Conservation (phyloP, 495 filamentous ascomycete genomes). For the Rostrohypoxylon terebratum region DNA sequence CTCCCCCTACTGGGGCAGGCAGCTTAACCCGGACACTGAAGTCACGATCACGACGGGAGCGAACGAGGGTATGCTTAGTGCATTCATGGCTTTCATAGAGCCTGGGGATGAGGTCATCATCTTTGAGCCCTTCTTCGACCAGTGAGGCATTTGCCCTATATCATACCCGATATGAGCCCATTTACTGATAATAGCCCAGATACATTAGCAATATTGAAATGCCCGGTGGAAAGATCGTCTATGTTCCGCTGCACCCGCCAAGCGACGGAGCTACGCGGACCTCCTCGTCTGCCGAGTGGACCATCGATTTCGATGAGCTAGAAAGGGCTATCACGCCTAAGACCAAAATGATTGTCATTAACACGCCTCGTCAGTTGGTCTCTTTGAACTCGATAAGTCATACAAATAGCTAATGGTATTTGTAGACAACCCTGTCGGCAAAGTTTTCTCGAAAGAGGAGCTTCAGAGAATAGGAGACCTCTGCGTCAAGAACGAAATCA, state of each 20-base stretch:
- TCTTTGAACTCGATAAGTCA: not conserved
- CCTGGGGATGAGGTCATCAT: slow-evolving; percentile 95
- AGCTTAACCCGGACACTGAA: slow-evolving; percentile 87
- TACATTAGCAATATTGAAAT: slow-evolving; percentile 98
- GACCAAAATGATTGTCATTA: slow-evolving; percentile 95
- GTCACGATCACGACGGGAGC: slow-evolving; percentile 96
- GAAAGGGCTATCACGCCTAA: slow-evolving; percentile 83
- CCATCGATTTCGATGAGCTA: slow-evolving; percentile 83
- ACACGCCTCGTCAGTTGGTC: slow-evolving; percentile 64
- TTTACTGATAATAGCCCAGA: slow-evolving; percentile 51
- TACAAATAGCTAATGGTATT: slow-evolving; percentile 33
- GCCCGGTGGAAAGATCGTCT: slow-evolving; percentile 93
- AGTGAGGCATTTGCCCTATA: slow-evolving; percentile 65
- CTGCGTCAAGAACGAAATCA: slow-evolving; percentile 92
- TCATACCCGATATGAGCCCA: not conserved
- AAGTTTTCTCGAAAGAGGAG: slow-evolving; percentile 87
- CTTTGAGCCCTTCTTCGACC: slow-evolving; percentile 99
- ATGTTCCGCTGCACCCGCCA: slow-evolving; percentile 94
- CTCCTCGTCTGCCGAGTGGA: slow-evolving; percentile 88
- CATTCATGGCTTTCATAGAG: slow-evolving; percentile 98
- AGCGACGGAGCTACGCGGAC: slow-evolving; percentile 81
- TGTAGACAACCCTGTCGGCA: slow-evolving; percentile 92
- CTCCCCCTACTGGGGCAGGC: slow-evolving; percentile 82
- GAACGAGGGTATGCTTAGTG: slow-evolving; percentile 97
- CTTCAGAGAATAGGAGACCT: slow-evolving; percentile 87